phyloP scores from a whole-genome alignment of 2,329 filamentous ascomycete genomes.

The Fusarium goolgardi region DNA sequence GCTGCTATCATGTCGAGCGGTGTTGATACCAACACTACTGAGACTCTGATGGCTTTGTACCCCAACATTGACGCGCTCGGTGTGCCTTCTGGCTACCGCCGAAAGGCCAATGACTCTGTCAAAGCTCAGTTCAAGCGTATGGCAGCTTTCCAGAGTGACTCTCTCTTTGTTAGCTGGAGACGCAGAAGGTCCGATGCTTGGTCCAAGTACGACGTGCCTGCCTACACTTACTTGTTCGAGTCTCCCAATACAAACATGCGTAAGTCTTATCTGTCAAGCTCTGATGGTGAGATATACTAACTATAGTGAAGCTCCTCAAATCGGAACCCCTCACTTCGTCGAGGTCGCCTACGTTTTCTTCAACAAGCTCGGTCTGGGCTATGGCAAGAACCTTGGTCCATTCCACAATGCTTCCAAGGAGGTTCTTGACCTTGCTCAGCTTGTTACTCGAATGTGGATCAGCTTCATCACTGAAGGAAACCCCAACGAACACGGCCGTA shows the following conservation, averaged over 20 bases:
- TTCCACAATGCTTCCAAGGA: constrained; percentile 56
- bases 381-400: constrained; percentile 45
- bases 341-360: constrained; percentile 60
- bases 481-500: constrained; percentile 53
- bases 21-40: constrained; percentile 19
- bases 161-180: constrained; percentile 64
- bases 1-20: constrained; percentile 11
- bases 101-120: constrained; percentile 23
- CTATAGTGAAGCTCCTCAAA: constrained; percentile 11
- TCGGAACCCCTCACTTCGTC: constrained; percentile 47
- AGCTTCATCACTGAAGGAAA: constrained; percentile 53
- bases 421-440: constrained; percentile 52
- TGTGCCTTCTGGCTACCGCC: constrained; percentile 30
- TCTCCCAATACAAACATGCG: constrained; percentile 44
- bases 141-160: constrained; percentile 64
- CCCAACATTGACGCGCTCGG: constrained; percentile 41
- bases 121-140: constrained; percentile 62
- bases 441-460: constrained; percentile 54
- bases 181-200: constrained; percentile 65
- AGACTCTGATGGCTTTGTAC: constrained; percentile 36
- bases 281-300: background rate
- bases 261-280: background rate
- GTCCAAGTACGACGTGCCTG: constrained; percentile 59
- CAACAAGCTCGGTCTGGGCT: constrained; percentile 59
- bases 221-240: constrained; percentile 66